These are phyloP conservation scores for Oldenlandia corymbosa DNA, from an alignment of 257 asterid species.

Conservation along the genomic window DNA sequence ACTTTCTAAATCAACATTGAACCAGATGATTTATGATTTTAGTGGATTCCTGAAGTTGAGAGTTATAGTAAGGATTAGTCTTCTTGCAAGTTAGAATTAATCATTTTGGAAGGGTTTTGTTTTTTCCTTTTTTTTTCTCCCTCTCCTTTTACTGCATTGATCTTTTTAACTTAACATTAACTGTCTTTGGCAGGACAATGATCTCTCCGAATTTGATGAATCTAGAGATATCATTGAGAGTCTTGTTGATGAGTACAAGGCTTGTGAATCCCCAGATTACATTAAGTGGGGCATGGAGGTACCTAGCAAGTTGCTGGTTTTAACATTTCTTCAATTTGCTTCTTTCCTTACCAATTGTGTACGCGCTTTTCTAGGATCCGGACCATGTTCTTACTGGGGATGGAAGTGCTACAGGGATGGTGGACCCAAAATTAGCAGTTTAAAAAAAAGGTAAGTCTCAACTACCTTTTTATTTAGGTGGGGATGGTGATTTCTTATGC, in stretches of 20 bases:
- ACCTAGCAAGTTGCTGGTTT: conserved; percentile 12
- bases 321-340: neutral
- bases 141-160: neutral
- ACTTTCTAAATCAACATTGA: neutral
- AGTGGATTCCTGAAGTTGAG: neutral
- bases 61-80: neutral
- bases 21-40: neutral
- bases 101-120: neutral
- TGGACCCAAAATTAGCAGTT: conserved; percentile 53
- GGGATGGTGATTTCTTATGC: neutral
- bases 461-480: neutral
- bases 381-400: conserved; percentile 65
- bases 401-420: conserved; percentile 75
- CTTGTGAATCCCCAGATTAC: conserved; percentile 99
- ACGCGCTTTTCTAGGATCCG: conserved; percentile 55
- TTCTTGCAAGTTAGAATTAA: conserved; percentile 1
- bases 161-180: neutral
- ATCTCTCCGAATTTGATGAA: conserved; percentile 97
- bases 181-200: conserved; percentile 67
- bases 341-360: conserved; percentile 1
- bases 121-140: neutral
- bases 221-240: conserved; percentile 94
- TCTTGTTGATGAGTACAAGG: conserved; percentile 99
- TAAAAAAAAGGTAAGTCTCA: conserved; percentile 23
- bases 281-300: conserved; percentile 99